Conservation (phyloP, 306 rosid species). For the Castanospermum australe region DNA sequence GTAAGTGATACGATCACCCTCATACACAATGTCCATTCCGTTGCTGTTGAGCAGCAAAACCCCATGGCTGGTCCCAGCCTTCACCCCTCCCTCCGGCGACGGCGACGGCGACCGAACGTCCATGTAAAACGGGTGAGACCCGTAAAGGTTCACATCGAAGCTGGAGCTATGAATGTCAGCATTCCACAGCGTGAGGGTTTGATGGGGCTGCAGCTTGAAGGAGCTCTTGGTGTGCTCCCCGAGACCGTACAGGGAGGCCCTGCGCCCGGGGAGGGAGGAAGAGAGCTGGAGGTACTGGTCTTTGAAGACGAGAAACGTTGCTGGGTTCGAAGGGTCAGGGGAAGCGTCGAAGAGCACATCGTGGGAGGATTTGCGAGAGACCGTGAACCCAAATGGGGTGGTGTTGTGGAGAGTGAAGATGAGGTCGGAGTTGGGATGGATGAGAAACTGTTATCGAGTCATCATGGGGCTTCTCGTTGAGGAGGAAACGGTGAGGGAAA, state of each 20-base stretch:
- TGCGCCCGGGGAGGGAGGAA: slow-evolving; percentile 52
- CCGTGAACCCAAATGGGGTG: slow-evolving; percentile 69
- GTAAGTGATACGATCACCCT: slow-evolving; percentile 63
- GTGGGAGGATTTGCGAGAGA: slow-evolving; percentile 59
- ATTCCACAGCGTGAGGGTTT: slow-evolving; percentile 64
- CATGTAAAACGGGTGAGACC: slow-evolving; percentile 86
- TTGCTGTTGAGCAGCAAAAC: slow-evolving; percentile 72
- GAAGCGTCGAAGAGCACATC: slow-evolving; percentile 60
- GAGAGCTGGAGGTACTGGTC: slow-evolving; percentile 78
- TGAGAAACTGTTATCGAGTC: background rate
- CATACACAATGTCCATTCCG: slow-evolving; percentile 75
- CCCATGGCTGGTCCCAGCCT: slow-evolving; percentile 66
- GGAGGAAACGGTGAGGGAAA: slow-evolving; percentile 1
- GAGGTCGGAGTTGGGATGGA: slow-evolving; percentile 58
- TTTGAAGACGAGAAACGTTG: slow-evolving; percentile 58
- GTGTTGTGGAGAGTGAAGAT: slow-evolving; percentile 62
- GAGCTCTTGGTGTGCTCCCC: slow-evolving; percentile 77
- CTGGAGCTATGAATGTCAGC: slow-evolving; percentile 49
- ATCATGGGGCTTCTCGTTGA: too few species aligned
- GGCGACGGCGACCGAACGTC: slow-evolving; percentile 56
- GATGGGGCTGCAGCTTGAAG: slow-evolving; percentile 52
- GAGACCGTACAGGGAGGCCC: slow-evolving; percentile 64
- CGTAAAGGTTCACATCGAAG: slow-evolving; percentile 65
- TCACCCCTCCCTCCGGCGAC: slow-evolving; percentile 39
- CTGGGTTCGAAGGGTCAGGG: slow-evolving; percentile 36